phyloP scores from a whole-genome alignment of 2,329 filamentous ascomycete species.

The Calonectria hawksworthii region DNA sequence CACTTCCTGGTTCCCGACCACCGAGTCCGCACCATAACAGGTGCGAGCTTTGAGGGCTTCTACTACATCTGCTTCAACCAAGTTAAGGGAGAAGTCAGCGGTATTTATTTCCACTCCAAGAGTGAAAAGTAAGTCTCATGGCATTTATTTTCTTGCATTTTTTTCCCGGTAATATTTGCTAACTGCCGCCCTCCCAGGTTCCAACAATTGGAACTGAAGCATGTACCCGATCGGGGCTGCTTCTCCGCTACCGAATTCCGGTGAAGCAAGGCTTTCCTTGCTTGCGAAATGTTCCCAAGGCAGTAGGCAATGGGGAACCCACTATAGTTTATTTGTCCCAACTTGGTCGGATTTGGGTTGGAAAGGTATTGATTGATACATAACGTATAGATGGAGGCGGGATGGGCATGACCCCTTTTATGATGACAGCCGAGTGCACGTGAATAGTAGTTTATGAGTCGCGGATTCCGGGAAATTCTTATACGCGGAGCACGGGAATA shows the following conservation, averaged over 20 bases:
- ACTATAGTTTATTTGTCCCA: conserved; percentile 23
- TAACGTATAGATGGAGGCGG: conserved; percentile 42
- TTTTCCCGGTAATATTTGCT: background rate
- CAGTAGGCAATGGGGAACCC: conserved; percentile 18
- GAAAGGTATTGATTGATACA: conserved; percentile 31
- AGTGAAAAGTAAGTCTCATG: conserved; percentile 86
- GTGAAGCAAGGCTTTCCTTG: conserved; percentile 41
- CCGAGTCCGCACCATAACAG: conserved; percentile 88
- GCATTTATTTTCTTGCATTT: background rate
- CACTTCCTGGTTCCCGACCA: conserved; percentile 98
- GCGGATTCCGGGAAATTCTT: conserved; percentile 32
- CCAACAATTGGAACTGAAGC: conserved; percentile 92
- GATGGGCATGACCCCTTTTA: conserved; percentile 35
- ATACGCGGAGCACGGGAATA: conserved; percentile 39
- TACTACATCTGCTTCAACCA: conserved; percentile 99
- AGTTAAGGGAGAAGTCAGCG: conserved; percentile 84
- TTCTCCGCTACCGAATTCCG: conserved; percentile 88
- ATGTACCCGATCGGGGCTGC: conserved; percentile 87
- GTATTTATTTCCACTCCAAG: conserved; percentile 98
- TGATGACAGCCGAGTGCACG: conserved; percentile 35
- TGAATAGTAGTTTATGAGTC: conserved; percentile 31
- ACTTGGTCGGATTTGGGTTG: conserved; percentile 27
- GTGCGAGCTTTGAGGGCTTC: conserved; percentile 97
- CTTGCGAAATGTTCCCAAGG: background rate
- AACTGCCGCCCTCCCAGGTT: conserved; percentile 68